Base-by-base conservation (phyloP, 441 rosid genomes). In the Erysimum pusillum region DNA sequence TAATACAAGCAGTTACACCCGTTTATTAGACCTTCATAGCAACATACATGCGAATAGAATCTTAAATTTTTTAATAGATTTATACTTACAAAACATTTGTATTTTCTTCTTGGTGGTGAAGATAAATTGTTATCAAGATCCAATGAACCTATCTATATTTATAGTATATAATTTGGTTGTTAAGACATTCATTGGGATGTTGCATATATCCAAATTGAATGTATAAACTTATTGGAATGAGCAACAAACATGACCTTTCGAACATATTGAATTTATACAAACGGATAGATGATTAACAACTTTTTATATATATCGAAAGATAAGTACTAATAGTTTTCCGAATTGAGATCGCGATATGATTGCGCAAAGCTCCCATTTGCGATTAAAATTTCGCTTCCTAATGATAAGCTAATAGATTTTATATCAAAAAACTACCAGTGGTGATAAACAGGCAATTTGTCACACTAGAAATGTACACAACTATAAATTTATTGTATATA, bases 101-200 rank as follows among this genome's bases (percentile, higher is more conserved):
- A 52, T 11, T 32, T 73, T 46, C 17, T 31, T 60, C 28, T 70
- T 20, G 7, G 71, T 70, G 72, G 46, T 78, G 70, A 58, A 72
- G 71, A 53, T 28, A 67, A 61, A 73, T 42, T 46, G 60, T 67
- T 15, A 56, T 67, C 64, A 73, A 78, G 81, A 67, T 78, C 75
- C 75, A 78, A 38, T 78, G 81, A 78, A 78, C 66, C 78, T 66
- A 73, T 73, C 10, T 54, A 20, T 76, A n/a, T 35, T 63, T 71
- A 31, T 64, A 48, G 12, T 49, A 25, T 34, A 61, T 51, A 78
- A 18, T 66, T 44, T 67, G 75, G 75, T 73, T 61, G 81, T 62
- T 78, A 67, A 73, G 70, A 78, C 66, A 36, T 73, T 60, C 64
- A 72, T 61, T 73, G 64, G 65, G 61, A 67, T 67, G 81, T 78